Conservation (phyloP, 2,329 filamentous ascomycete genomes). For the Cryphonectria nitschkei region DNA sequence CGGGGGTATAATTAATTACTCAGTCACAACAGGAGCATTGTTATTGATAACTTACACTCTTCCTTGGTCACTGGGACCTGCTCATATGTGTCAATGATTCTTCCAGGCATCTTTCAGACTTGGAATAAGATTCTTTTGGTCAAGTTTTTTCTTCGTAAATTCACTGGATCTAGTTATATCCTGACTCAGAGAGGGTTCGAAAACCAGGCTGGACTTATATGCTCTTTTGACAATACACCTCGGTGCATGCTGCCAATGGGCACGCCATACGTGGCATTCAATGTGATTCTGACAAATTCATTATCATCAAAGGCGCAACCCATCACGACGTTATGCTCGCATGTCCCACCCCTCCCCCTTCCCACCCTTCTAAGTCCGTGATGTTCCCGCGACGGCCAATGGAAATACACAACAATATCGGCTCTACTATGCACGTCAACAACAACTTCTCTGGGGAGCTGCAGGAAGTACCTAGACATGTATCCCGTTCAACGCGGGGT, state of each 20-base stretch:
- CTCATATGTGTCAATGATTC: slow-evolving; percentile 35
- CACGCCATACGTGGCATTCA: neutral
- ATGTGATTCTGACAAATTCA: slow-evolving; percentile 1
- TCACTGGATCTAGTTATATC: neutral
- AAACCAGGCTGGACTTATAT: neutral
- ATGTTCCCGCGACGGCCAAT: slow-evolving; percentile 2
- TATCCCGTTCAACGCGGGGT: slow-evolving; percentile 1
- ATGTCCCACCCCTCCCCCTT: neutral
- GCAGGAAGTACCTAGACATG: neutral
- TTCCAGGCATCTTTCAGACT: slow-evolving; percentile 34
- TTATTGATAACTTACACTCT: slow-evolving; percentile 32
- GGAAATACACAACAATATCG: neutral
- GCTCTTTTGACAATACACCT: no score
- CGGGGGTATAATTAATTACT: neutral
- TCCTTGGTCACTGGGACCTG: slow-evolving; percentile 37
- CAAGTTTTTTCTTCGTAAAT: neutral
- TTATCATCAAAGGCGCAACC: neutral
- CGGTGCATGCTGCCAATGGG: neutral
- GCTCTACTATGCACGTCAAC: neutral
- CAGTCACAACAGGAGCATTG: neutral
- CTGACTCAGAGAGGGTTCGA: neutral
- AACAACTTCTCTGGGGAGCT: neutral
- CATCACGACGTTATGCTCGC: neutral
- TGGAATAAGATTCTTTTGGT: neutral
- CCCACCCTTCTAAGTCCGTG: neutral